phyloP scores from a whole-genome alignment of 2,329 filamentous ascomycete species.

The Ascochyta rabiei region DNA sequence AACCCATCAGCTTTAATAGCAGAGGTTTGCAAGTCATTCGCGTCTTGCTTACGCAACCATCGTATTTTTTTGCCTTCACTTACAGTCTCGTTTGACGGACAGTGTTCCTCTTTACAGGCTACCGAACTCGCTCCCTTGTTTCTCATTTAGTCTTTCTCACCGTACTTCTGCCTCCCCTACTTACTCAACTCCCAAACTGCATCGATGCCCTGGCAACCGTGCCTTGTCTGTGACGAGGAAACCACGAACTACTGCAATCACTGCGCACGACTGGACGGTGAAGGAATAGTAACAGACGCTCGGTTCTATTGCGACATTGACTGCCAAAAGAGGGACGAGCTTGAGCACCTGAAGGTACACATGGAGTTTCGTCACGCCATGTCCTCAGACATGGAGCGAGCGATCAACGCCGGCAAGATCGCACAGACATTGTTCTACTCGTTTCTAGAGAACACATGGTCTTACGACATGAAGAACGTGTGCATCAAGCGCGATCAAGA shows the following conservation, averaged over 20 bases:
- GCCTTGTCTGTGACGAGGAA: conserved; percentile 9
- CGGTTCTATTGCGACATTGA: conserved; percentile 18
- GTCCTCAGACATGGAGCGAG: conserved; percentile 7
- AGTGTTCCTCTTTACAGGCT: background rate
- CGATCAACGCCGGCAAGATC: conserved; percentile 17
- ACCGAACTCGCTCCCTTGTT: background rate
- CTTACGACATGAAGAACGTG: conserved; percentile 19
- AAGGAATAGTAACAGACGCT: background rate
- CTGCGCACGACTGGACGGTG: conserved; percentile 1
- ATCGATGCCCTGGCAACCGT: conserved; percentile 12
- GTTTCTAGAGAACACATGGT: conserved; percentile 24
- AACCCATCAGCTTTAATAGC: background rate
- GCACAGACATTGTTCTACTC: conserved; percentile 20
- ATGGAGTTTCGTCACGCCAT: background rate
- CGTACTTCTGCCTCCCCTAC: background rate
- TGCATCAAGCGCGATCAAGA: conserved; percentile 9
- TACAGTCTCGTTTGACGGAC: background rate
- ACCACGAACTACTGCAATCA: conserved; percentile 10
- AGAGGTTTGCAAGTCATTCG: background rate
- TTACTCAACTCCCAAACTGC: background rate
- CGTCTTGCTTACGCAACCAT: background rate
- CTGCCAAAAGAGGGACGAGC: conserved; percentile 9
- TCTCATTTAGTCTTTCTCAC: background rate
- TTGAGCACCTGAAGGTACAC: conserved; percentile 8
- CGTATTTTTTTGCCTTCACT: background rate